Evolutionary conservation across 495 filamentous ascomycete species (phyloP).

Genomic region (Parathielavia appendiculata): DNA sequence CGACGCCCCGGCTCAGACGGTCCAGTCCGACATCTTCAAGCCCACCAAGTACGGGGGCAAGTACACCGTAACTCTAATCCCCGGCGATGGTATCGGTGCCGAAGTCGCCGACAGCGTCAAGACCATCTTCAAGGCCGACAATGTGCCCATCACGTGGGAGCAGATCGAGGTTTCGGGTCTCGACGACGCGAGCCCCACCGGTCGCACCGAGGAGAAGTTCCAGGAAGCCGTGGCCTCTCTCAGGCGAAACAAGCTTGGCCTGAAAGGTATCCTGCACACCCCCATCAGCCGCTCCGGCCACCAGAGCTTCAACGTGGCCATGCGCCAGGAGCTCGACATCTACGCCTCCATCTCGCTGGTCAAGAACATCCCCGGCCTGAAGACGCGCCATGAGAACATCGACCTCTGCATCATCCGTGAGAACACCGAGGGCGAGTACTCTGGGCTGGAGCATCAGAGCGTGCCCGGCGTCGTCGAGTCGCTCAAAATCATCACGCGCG

Average conservation of each 20-base stretch:
- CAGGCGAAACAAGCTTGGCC: conserved; percentile 93
- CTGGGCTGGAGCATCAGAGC: conserved; percentile 95
- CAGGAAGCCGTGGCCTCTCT: conserved; percentile 89
- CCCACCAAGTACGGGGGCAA: conserved; percentile 99
- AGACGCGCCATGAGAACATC: conserved; percentile 93
- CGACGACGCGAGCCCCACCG: conserved; percentile 64
- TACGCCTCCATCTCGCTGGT: conserved; percentile 96
- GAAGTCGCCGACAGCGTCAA: conserved; percentile 97
- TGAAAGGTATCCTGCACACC: conserved; percentile 96
- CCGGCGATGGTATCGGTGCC: conserved; percentile 96
- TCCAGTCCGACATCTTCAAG: conserved; percentile 90
- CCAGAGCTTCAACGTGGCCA: conserved; percentile 98
- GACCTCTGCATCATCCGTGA: conserved; percentile 99
- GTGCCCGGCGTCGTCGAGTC: conserved; percentile 96
- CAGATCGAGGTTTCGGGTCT: conserved; percentile 95
- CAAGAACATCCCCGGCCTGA: conserved; percentile 98
- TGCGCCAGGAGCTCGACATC: conserved; percentile 98
- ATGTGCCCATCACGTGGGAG: conserved; percentile 97
- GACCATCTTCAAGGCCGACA: conserved; percentile 99
- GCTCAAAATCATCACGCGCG: conserved; percentile 98
- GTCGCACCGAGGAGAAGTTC: conserved; percentile 91
- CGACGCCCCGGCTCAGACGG: conserved; percentile 77
- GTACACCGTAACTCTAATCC: conserved; percentile 97
- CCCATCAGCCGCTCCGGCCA: conserved; percentile 95
- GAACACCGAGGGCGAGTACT: conserved; percentile 99